These are phyloP conservation scores for Fusarium tricinctum DNA, from an alignment of 2,329 filamentous ascomycete species.

Conservation along the genomic window DNA sequence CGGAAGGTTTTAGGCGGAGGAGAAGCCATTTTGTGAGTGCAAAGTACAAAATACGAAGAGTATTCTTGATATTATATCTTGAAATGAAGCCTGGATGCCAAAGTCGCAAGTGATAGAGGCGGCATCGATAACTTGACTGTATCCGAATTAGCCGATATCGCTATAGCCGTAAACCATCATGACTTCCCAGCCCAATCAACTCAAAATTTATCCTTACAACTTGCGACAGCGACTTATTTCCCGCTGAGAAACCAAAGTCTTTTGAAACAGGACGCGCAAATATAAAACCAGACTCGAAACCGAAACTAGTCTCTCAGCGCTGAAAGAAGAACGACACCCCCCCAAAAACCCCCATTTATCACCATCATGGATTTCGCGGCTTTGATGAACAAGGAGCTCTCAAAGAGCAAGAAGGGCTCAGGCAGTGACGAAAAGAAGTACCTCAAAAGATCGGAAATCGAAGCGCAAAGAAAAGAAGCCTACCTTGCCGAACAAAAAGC, in stretches of 20 bases:
- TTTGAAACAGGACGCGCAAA: background rate
- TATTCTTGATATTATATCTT: background rate
- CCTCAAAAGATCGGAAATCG: slow-evolving; percentile 85
- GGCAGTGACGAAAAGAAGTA: slow-evolving; percentile 76
- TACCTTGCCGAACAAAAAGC: slow-evolving; percentile 87
- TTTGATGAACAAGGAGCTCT: slow-evolving; percentile 92
- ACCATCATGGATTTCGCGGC: slow-evolving; percentile 91
- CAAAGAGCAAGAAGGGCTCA: slow-evolving; percentile 76
- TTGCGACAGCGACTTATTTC: slow-evolving; percentile 28
- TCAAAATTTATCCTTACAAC: slow-evolving; percentile 10
- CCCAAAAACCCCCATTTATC: background rate
- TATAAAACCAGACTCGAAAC: too few relatives aligned
- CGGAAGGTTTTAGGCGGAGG: slow-evolving; percentile 65
- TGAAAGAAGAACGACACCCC: background rate
- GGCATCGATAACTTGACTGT: slow-evolving; percentile 9
- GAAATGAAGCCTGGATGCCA: slow-evolving; percentile 1
- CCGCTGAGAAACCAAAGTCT: background rate
- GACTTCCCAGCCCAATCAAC: slow-evolving; percentile 3
- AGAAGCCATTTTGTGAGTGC: slow-evolving; percentile 29
- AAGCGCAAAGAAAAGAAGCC: slow-evolving; percentile 82
- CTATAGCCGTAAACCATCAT: slow-evolving; percentile 46
- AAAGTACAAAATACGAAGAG: background rate
- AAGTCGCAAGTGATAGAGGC: slow-evolving; percentile 5
- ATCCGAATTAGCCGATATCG: slow-evolving; percentile 39
- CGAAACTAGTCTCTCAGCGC: background rate